Evolutionary conservation across 208 protist species (phyloP).

Genomic region (Trypanosoma brucei): DNA sequence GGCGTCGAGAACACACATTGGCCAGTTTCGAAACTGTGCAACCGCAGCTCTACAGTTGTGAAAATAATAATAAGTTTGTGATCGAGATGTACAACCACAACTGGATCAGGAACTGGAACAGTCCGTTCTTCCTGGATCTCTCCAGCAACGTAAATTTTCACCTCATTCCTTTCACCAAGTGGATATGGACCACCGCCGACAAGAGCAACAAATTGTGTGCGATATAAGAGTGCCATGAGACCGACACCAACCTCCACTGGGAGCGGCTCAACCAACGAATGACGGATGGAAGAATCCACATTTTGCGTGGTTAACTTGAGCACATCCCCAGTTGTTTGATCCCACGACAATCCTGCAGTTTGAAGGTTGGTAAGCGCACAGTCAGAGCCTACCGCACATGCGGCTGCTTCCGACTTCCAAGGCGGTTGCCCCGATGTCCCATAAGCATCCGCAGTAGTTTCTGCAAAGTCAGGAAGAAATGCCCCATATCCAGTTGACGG

Average conservation of each 20-base stretch:
- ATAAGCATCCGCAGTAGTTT: too few species aligned
- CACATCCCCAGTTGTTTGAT: neutral
- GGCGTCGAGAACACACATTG: slow-evolving; percentile 13
- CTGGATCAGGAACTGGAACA: slow-evolving; percentile 13
- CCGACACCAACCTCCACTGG: slow-evolving; percentile 39
- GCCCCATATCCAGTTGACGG: too few species aligned
- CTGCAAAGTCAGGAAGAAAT: too few species aligned
- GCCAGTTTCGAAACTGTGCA: slow-evolving; percentile 25
- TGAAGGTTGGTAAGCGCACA: too few species aligned
- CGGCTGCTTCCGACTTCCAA: too few species aligned
- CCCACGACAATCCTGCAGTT: too few species aligned
- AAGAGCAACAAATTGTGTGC: slow-evolving; percentile 51
- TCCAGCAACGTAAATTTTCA: slow-evolving; percentile 20
- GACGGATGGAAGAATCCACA: neutral
- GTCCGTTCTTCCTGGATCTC: slow-evolving; percentile 3
- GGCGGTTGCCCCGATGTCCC: too few species aligned
- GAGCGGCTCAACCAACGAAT: neutral
- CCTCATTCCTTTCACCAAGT: slow-evolving; percentile 27
- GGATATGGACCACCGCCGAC: slow-evolving; percentile 57
- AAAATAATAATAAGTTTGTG: slow-evolving; percentile 24
- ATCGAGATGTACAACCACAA: slow-evolving; percentile 16
- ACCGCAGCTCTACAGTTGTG: slow-evolving; percentile 17
- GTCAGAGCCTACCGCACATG: too few species aligned
- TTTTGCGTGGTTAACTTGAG: neutral
- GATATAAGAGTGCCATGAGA: slow-evolving; percentile 58